Conservation (phyloP, 768 basidiomycete genomes). For the Filobasidium wieringae region DNA sequence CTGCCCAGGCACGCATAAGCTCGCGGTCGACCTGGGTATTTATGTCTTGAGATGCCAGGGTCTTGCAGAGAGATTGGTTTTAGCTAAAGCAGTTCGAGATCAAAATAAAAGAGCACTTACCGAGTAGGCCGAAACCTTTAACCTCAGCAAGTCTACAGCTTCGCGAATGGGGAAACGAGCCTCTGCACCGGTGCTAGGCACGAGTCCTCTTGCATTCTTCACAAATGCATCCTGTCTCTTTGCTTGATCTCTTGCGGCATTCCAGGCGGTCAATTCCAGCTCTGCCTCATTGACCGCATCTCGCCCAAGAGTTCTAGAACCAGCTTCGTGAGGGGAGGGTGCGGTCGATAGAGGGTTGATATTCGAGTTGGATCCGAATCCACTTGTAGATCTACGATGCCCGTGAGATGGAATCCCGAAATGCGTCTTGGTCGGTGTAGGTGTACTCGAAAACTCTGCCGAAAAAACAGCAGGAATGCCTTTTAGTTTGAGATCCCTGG, state of each 20-base stretch:
- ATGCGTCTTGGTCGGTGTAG: background rate
- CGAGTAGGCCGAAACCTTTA: conserved; percentile 45
- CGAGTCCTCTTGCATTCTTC: conserved; percentile 1
- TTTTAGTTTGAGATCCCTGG: conserved; percentile 23
- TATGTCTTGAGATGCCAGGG: conserved; percentile 76
- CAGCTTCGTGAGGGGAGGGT: background rate
- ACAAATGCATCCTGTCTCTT: conserved; percentile 7
- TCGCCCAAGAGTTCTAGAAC: conserved; percentile 56
- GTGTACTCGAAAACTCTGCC: background rate
- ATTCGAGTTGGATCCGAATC: conserved; percentile 17
- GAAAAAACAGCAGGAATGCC: conserved; percentile 31
- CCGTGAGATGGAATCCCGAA: background rate
- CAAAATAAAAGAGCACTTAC: conserved; percentile 18
- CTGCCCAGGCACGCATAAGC: conserved; percentile 51
- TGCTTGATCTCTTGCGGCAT: background rate
- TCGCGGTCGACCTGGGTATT: conserved; percentile 69
- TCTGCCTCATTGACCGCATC: conserved; percentile 88
- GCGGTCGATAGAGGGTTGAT: background rate
- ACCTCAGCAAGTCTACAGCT: conserved; percentile 50
- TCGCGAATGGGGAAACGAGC: conserved; percentile 27
- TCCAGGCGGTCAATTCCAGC: conserved; percentile 74
- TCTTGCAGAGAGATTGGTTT: conserved; percentile 41
- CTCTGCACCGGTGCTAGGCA: conserved; percentile 12
- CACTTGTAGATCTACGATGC: no score
- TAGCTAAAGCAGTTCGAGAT: background rate